These are phyloP conservation scores for Primulina tabacum DNA, from an alignment of 257 asterid genomes.

Conservation along the genomic window DNA sequence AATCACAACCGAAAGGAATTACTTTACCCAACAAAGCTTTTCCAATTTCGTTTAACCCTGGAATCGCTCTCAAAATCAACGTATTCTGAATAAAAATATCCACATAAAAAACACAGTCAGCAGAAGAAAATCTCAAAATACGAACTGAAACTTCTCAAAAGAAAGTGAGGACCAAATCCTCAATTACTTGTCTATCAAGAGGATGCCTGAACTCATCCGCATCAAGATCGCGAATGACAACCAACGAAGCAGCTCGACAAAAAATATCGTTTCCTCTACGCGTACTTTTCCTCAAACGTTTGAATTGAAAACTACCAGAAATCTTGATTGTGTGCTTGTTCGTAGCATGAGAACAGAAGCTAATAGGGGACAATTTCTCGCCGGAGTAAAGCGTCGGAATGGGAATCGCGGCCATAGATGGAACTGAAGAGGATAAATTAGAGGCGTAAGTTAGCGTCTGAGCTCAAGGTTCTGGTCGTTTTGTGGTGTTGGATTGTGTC, in stretches of 20 bases:
- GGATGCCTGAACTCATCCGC: conserved; percentile 96
- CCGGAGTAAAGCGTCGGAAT: conserved; percentile 32
- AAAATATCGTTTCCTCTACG: conserved; percentile 1
- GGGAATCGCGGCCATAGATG: conserved; percentile 54
- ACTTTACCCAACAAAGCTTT: conserved; percentile 75
- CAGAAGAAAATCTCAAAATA: background rate
- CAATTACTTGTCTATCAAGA: conserved; percentile 78
- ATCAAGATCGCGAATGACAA: conserved; percentile 60
- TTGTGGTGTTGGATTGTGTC: conserved; percentile 32
- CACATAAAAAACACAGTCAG: background rate
- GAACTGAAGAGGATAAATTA: background rate
- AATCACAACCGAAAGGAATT: background rate
- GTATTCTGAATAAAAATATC: conserved; percentile 55
- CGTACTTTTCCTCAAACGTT: conserved; percentile 22
- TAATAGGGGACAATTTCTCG: conserved; percentile 25
- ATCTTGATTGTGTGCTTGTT: conserved; percentile 22
- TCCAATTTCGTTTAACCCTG: conserved; percentile 79
- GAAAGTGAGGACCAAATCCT: background rate
- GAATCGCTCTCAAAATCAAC: conserved; percentile 82
- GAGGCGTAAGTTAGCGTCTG: conserved; percentile 21
- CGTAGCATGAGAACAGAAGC: conserved; percentile 23
- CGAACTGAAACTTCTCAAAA: background rate
- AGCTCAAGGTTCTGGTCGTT: conserved; percentile 8
- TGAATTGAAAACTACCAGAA: conserved; percentile 25
- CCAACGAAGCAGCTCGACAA: conserved; percentile 55